Base-by-base conservation (phyloP, 2,329 filamentous ascomycete species). In the Diaporthe longicolla region DNA sequence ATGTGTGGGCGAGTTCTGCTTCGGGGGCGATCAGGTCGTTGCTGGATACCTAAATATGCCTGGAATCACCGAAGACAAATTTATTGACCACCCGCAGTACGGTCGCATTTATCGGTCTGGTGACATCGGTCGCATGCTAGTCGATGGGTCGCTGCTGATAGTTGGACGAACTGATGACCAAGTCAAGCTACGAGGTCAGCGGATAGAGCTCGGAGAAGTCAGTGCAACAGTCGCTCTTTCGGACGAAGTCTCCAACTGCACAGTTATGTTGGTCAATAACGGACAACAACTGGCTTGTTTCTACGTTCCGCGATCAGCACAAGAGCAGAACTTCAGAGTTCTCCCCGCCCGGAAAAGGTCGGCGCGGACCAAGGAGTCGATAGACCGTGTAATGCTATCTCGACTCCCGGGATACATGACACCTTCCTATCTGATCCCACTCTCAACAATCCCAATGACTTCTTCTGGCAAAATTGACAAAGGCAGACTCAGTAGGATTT, bases 61-160 rank as follows among this genome's bases (percentile, higher is more conserved):
- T 0, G 86, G 88, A 4, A 82, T 94, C 54, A 94, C 93, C 0
- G 82, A 85, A 0, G 83, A 87, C 17, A 94, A 92, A 77, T 94
- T 97, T 74, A 86, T 96, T 63, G 76, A 90, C 0, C 93, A 97
- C 79, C 87, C 91, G 0, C 75, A 80, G 0, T 93, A 91, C 80
- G 95, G 95, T 1, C 89, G 91, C 1, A 83, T 98, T 0, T 98
- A 97, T 79, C 90, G 94, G 17, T 95, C 93, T 45, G 95, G 95
- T 0, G 95, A 98, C 78, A 87, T 94, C 78, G 95, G 95, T 0
- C 88, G 94, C 26, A 89, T 98, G 84, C 88, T 98, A 11, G 86
- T 91, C 0, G 93, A 97, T 79, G 93, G 94, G 0, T 93, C 92
- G 0, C 86, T 98, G 10, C 82, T 94, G 4, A 94, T 97, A 54